These are phyloP conservation scores for Fusarium avenaceum DNA, from an alignment of 2,329 filamentous ascomycete species.

Conservation along the genomic window DNA sequence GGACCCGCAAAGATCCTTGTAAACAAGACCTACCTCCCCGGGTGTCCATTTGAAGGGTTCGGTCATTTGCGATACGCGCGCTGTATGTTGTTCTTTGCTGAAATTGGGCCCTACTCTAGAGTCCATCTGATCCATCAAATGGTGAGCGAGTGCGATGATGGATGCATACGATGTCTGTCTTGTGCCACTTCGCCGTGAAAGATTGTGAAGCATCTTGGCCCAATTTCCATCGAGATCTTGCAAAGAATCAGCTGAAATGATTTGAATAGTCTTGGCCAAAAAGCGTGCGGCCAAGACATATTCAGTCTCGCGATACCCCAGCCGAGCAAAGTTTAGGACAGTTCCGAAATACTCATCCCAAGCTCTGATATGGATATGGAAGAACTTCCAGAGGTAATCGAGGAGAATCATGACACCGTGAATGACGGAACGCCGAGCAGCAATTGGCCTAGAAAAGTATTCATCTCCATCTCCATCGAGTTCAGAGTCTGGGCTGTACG, in stretches of 20 bases:
- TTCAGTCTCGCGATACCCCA: constrained; percentile 71
- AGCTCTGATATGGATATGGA: constrained; percentile 72
- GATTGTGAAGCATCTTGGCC: constrained; percentile 64
- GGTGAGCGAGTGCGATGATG: constrained; percentile 65
- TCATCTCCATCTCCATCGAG: constrained; percentile 52
- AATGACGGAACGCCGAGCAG: constrained; percentile 49
- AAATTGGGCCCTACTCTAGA: constrained; percentile 52
- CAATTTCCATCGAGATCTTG: constrained; percentile 69
- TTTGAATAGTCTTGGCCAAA: constrained; percentile 69
- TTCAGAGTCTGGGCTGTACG: constrained; percentile 37
- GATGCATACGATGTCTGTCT: constrained; percentile 68
- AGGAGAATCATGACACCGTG: constrained; percentile 63
- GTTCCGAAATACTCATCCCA: constrained; percentile 84
- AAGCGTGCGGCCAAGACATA: constrained; percentile 73
- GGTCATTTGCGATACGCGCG: constrained; percentile 56
- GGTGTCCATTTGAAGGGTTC: constrained; percentile 60
- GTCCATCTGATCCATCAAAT: constrained; percentile 61
- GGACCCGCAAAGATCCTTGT: constrained; percentile 54
- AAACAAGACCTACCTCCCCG: constrained; percentile 62
- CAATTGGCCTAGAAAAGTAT: constrained; percentile 14
- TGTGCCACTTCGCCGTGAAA: constrained; percentile 63
- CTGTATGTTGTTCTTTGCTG: constrained; percentile 57
- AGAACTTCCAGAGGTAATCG: constrained; percentile 70
- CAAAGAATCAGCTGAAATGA: constrained; percentile 70
- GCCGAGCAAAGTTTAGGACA: constrained; percentile 73